Base-by-base conservation (phyloP, 179 eudicot genomes). In the Beta macrorhiza region DNA sequence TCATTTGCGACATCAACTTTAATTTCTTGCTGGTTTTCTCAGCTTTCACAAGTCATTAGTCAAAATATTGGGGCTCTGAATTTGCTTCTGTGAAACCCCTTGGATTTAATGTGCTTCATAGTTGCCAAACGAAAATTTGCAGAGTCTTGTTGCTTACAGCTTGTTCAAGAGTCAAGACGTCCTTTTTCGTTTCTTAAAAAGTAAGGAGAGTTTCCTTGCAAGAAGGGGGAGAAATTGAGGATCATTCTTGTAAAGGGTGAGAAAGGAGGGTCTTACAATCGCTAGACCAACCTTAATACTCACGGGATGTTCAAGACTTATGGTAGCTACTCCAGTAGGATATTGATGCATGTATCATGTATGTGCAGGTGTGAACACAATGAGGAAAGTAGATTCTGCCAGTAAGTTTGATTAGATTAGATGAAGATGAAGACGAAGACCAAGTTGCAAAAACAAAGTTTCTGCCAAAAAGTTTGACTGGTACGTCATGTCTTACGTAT, bases 401-500 rank as follows among this genome's bases (percentile, higher is more conserved):
- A 29, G 32, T 29, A 29, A 29, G 32, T 29, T 29, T 4, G 58
- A 55, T 55, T 55, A 7, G 58, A 55, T 13, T 11, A 55, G 58
- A 29, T 29, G 32, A 29, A 29, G 32, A 29, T 29, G 32, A 29
- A 29, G 32, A 29, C 32, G 17, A 58, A 59, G 64, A 59, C 3
- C 7, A 59, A 19, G n/a, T 59, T 37, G 42, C 42, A 37, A 62
- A n/a, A 62, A 62, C 17, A 37, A 37, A 37, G 42, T 5, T 32
- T 67, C 19, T 22, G 71, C 45, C 15, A 67, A 67, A 37, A 65
- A 69, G 17, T 5, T 51, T 25, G 9, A 49, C 13, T 67, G 63
- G n/a, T 14, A 80, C 82, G 77, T 80, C 82, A 80, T 12, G 44
- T 68, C 70, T 80, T 80, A 80, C 82, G 77, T 62, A 79, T 37